These are phyloP conservation scores for Ophiostoma montium DNA, from an alignment of 2,329 filamentous ascomycete species.

Conservation along the genomic window DNA sequence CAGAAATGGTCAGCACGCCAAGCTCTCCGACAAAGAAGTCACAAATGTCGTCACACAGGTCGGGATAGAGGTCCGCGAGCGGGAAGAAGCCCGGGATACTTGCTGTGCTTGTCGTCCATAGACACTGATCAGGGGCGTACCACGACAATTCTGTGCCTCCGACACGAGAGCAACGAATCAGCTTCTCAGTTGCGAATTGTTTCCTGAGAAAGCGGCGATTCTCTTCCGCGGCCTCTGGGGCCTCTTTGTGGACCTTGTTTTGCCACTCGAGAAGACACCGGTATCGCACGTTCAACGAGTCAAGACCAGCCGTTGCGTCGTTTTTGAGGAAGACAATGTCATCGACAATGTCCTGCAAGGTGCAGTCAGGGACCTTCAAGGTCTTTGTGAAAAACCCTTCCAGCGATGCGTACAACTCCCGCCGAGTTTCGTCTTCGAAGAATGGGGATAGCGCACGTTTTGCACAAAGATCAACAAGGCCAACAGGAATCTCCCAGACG, in stretches of 20 bases:
- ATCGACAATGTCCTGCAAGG: background rate
- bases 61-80: background rate
- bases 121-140: background rate
- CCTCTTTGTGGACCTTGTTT: background rate
- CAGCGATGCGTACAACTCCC: background rate
- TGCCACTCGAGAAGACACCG: background rate
- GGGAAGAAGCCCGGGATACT: background rate
- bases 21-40: conserved; percentile 3
- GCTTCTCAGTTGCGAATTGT: background rate
- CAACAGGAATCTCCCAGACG: conserved; percentile 3
- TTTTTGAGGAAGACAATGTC: background rate
- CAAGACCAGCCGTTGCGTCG: background rate
- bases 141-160: background rate
- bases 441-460: background rate
- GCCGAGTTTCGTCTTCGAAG: no score
- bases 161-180: background rate
- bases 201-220: background rate
- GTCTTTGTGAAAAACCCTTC: conserved; percentile 1
- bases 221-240: background rate
- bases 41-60: background rate
- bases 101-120: conserved; percentile 1
- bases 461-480: background rate
- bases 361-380: background rate
- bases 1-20: background rate
- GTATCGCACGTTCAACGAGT: background rate